phyloP scores from a whole-genome alignment of 345 rosid genomes.

The Turritis glabra region DNA sequence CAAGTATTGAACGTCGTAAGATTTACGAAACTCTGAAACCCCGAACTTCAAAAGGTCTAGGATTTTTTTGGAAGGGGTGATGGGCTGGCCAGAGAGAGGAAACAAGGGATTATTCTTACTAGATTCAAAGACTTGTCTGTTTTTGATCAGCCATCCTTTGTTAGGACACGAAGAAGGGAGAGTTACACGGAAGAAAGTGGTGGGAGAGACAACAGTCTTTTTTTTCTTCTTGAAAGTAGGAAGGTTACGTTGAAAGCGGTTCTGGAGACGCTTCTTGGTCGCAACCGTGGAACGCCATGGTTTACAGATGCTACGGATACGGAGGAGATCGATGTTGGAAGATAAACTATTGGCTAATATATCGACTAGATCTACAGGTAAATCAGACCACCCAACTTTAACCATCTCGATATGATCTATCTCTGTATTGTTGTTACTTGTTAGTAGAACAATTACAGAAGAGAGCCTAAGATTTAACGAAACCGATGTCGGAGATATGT shows the following conservation, averaged over 20 bases:
- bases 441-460: background rate
- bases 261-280: background rate
- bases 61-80: background rate
- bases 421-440: background rate
- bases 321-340: background rate
- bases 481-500: no score
- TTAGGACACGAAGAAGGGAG: background rate
- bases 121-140: background rate
- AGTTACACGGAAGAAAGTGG: background rate
- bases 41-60: background rate
- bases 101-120: background rate
- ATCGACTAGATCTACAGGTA: background rate
- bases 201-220: background rate
- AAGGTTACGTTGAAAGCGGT: background rate
- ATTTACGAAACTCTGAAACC: background rate
- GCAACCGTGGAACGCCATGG: background rate
- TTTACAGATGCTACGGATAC: conserved; percentile 8
- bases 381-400: background rate
- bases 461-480: background rate
- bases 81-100: background rate
- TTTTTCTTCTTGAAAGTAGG: background rate
- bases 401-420: background rate
- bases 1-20: background rate
- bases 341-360: background rate
- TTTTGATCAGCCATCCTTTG: conserved; percentile 4